Evolutionary conservation across 257 asterid species (phyloP).

Genomic region (Scutellaria barbata): DNA sequence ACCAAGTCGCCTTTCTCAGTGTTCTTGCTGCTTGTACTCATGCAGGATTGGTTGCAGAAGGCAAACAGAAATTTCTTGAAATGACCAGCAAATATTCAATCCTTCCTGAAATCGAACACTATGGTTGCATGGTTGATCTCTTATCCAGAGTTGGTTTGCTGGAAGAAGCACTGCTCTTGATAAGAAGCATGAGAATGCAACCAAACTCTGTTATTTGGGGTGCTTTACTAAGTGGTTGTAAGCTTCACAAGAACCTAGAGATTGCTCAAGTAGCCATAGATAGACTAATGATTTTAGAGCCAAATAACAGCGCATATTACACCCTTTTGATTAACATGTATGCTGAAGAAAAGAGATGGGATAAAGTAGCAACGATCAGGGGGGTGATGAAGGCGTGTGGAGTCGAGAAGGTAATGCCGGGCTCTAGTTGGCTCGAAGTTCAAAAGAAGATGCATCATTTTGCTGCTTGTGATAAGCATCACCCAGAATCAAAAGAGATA

Average conservation of each 20-base stretch:
- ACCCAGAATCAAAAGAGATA: conserved; percentile 53
- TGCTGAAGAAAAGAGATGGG: conserved; percentile 77
- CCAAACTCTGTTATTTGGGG: conserved; percentile 85
- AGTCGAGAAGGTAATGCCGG: conserved; percentile 65
- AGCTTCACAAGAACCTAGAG: conserved; percentile 69
- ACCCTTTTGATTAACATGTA: conserved; percentile 66
- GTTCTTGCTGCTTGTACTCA: conserved; percentile 82
- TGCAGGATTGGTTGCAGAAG: conserved; percentile 76
- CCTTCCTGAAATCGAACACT: conserved; percentile 71
- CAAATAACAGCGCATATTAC: conserved; percentile 64
- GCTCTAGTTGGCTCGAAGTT: conserved; percentile 80
- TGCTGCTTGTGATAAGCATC: conserved; percentile 65
- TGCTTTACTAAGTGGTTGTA: conserved; percentile 76
- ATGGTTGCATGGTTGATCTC: conserved; percentile 86
- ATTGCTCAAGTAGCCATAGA: conserved; percentile 68
- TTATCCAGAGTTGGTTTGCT: conserved; percentile 74
- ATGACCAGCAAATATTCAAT: conserved; percentile 55
- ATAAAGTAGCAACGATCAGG: conserved; percentile 62
- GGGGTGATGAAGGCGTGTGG: conserved; percentile 60
- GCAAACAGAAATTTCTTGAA: conserved; percentile 55
- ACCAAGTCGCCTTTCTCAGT: conserved; percentile 68
- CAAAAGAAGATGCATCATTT: conserved; percentile 60
- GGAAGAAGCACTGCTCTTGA: conserved; percentile 73
- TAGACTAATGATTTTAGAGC: conserved; percentile 60
- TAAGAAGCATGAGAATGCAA: conserved; percentile 66